Percentiles rank a stretch among this genome's conserved stretches.
These are phyloP conservation scores for Aspergillus clavatus DNA, from an alignment of 2,329 filamentous ascomycete species.

Conservation along the genomic window DNA sequence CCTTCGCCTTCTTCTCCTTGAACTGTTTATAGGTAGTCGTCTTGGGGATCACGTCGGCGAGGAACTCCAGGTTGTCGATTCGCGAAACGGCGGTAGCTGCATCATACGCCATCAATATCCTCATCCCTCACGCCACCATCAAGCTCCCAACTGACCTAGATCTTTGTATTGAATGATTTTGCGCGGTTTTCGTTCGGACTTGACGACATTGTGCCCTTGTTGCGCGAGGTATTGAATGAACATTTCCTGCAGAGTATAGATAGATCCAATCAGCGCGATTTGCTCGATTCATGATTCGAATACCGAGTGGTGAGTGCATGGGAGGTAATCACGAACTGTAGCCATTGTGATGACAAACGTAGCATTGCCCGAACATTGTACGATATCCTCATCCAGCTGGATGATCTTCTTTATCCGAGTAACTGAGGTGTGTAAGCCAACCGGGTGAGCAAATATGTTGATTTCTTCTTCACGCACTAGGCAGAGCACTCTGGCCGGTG, in stretches of 20 bases:
- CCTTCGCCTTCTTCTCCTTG: slow-evolving; percentile 56
- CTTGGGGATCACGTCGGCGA: slow-evolving; percentile 83
- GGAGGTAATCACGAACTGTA: slow-evolving; percentile 52
- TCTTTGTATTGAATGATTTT: slow-evolving; percentile 96
- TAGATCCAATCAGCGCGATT: slow-evolving; percentile 10
- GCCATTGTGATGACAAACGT: slow-evolving; percentile 91
- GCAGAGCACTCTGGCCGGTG: slow-evolving; percentile 78
- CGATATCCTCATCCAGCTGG: slow-evolving; percentile 76
- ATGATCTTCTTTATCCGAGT: slow-evolving; percentile 96
- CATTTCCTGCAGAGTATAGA: slow-evolving; percentile 62
- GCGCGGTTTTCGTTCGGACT: slow-evolving; percentile 84
- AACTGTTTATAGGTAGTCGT: slow-evolving; percentile 76
- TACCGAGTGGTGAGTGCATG: neutral
- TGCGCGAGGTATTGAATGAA: slow-evolving; percentile 89
- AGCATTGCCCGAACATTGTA: slow-evolving; percentile 84
- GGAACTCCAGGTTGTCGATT: slow-evolving; percentile 91
- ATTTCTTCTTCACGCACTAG: slow-evolving; percentile 55
- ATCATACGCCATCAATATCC: slow-evolving; percentile 7
- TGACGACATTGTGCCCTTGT: slow-evolving; percentile 81
- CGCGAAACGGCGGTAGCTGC: slow-evolving; percentile 77
- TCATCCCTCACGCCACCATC: neutral
- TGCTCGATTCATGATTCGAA: neutral
- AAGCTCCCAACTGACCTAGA: slow-evolving; percentile 55
- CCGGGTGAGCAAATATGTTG: neutral
- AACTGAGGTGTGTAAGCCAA: slow-evolving; percentile 51